Percentiles rank a stretch among this genome's conserved stretches.
These are phyloP conservation scores for Corchorus olitorius DNA, from an alignment of 345 rosid genomes.

Conservation along the genomic window DNA sequence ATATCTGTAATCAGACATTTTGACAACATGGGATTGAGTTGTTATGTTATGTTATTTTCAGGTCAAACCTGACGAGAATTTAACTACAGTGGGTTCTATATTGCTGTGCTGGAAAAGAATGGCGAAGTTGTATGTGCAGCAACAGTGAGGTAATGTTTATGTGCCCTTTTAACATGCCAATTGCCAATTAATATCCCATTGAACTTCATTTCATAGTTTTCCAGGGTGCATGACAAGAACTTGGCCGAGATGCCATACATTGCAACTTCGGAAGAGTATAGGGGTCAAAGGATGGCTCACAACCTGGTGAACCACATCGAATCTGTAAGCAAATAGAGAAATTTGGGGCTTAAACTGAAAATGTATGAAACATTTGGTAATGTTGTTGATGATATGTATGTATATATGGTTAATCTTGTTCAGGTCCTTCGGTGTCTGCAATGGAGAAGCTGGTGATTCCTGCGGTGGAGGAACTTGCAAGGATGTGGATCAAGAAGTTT, in stretches of 20 bases:
- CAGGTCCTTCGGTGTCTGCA: conserved; percentile 23
- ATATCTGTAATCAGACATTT: too few relatives aligned
- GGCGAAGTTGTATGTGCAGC: conserved; percentile 30
- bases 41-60: conserved; percentile 3
- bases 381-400: not conserved
- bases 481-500: conserved; percentile 25
- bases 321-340: conserved; percentile 17
- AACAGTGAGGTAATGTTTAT: conserved; percentile 25
- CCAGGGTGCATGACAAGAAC: conserved; percentile 32
- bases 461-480: conserved; percentile 8
- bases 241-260: conserved; percentile 45
- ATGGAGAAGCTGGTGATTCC: conserved; percentile 35
- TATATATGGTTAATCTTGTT: not conserved
- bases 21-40: too few relatives aligned
- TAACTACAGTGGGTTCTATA: conserved; percentile 30
- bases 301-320: conserved; percentile 11
- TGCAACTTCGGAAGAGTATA: conserved; percentile 22
- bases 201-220: not conserved
- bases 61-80: conserved; percentile 30
- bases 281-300: conserved; percentile 25
- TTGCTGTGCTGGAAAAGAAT: conserved; percentile 25
- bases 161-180: not conserved
- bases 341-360: not conserved
- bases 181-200: not conserved
- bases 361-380: not conserved